Conservation (phyloP, 2,329 filamentous ascomycete species). For the Rutstroemia sydowiana region DNA sequence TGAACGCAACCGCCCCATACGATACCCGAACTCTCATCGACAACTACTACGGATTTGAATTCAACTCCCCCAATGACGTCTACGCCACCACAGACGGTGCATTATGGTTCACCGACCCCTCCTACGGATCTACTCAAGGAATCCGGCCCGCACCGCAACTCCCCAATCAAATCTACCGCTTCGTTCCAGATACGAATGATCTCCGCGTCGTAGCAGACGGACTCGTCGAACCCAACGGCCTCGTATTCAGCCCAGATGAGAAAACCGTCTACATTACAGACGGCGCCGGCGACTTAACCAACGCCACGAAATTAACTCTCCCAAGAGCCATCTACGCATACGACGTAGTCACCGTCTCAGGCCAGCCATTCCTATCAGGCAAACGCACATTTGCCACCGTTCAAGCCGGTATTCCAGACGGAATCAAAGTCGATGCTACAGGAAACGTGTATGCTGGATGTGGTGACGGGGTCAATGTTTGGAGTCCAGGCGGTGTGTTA, state of each 20-base stretch:
- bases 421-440: constrained; percentile 43
- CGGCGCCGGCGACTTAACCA: constrained; percentile 30
- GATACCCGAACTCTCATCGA: constrained; percentile 41
- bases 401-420: constrained; percentile 48
- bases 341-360: constrained; percentile 15
- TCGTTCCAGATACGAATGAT: constrained; percentile 42
- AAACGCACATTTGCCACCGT: constrained; percentile 45
- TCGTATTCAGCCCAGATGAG: constrained; percentile 49
- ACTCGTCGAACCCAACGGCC: constrained; percentile 47
- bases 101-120: constrained; percentile 55
- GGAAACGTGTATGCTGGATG: constrained; percentile 48
- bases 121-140: constrained; percentile 50
- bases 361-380: constrained; percentile 11
- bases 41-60: constrained; percentile 50
- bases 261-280: constrained; percentile 47
- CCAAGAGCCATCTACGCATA: constrained; percentile 31
- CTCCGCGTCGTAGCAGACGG: constrained; percentile 50
- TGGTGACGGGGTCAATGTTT: constrained; percentile 48
- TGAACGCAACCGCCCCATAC: constrained; percentile 15
- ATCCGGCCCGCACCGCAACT: constrained; percentile 47
- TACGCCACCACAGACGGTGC: constrained; percentile 44
- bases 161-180: constrained; percentile 51
- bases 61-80: constrained; percentile 53
- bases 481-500: constrained; percentile 39
- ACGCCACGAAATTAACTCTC: constrained; percentile 31